Percentiles rank a stretch among this genome's conserved stretches.
These are phyloP conservation scores for Kwoniella sp. DNA, from an alignment of 768 basidiomycete species.

Conservation along the genomic window DNA sequence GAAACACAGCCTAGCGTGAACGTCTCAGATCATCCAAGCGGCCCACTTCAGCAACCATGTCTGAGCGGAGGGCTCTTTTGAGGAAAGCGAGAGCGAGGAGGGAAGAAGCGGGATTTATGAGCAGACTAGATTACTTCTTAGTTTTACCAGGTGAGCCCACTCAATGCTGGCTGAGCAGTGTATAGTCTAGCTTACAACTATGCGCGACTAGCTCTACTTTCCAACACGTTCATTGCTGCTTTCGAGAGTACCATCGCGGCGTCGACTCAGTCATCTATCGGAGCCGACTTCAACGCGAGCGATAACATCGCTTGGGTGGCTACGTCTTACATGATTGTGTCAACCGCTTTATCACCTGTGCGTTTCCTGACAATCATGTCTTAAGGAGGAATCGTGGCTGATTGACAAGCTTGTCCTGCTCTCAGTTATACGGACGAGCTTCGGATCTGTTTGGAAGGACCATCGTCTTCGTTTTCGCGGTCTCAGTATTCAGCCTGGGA, in stretches of 20 bases:
- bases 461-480: constrained; percentile 24
- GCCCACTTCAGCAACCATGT: no score
- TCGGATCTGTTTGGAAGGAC: constrained; percentile 30
- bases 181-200: neutral
- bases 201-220: constrained; percentile 15
- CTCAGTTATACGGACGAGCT: constrained; percentile 28
- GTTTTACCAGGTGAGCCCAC: constrained; percentile 20
- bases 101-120: constrained; percentile 22
- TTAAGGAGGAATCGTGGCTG: neutral
- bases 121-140: constrained; percentile 17
- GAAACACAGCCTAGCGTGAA: neutral
- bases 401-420: neutral
- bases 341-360: constrained; percentile 30
- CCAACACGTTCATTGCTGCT: constrained; percentile 28
- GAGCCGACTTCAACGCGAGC: constrained; percentile 24
- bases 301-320: constrained; percentile 32
- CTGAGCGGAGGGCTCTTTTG: constrained; percentile 23
- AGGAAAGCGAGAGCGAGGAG: constrained; percentile 13
- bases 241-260: constrained; percentile 35
- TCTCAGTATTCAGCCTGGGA: constrained; percentile 25
- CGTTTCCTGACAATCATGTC: neutral
- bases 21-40: no score
- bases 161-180: neutral
- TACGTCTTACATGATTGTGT: constrained; percentile 30
- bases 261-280: constrained; percentile 30